These are phyloP conservation scores for Fusarium vanettenii DNA, from an alignment of 2,329 filamentous ascomycete species.

Conservation along the genomic window DNA sequence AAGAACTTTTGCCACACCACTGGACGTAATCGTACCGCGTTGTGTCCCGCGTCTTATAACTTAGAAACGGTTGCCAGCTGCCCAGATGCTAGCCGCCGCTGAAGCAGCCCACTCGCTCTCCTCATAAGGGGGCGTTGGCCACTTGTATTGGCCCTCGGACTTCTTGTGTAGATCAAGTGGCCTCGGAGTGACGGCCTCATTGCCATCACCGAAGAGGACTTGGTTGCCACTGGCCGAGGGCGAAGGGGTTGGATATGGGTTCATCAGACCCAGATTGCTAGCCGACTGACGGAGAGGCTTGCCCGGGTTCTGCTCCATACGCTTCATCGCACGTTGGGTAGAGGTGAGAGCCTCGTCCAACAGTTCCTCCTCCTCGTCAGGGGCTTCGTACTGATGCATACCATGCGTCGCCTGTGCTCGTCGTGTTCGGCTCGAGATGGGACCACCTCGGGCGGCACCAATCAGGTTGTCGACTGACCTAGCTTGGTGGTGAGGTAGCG, in stretches of 20 bases:
- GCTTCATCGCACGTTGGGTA: conserved; percentile 79
- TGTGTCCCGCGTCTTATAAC: conserved; percentile 5
- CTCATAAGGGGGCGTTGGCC: conserved; percentile 96
- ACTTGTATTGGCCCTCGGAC: conserved; percentile 72
- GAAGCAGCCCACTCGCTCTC: conserved; percentile 91
- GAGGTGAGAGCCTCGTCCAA: conserved; percentile 88
- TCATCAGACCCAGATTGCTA: conserved; percentile 70
- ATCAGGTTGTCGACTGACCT: conserved; percentile 73
- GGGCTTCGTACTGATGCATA: conserved; percentile 89
- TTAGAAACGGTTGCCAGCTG: conserved; percentile 73
- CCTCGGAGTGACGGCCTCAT: conserved; percentile 73
- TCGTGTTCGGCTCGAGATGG: conserved; percentile 83
- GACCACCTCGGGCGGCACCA: conserved; percentile 66
- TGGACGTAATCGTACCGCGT: conserved; percentile 38
- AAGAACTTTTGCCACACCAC: conserved; percentile 42
- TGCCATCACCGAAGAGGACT: conserved; percentile 76
- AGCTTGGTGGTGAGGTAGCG: conserved; percentile 70
- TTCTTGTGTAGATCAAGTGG: conserved; percentile 76
- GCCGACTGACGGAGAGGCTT: conserved; percentile 69
- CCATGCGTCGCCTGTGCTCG: conserved; percentile 80
- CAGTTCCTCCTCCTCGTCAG: conserved; percentile 96
- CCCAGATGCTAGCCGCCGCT: conserved; percentile 84
- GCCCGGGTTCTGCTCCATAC: conserved; percentile 65
- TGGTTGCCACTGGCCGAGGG: conserved; percentile 86
- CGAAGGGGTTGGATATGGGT: conserved; percentile 74